Base-by-base conservation (phyloP, 768 basidiomycete genomes). In the Suillus tomentosus region DNA sequence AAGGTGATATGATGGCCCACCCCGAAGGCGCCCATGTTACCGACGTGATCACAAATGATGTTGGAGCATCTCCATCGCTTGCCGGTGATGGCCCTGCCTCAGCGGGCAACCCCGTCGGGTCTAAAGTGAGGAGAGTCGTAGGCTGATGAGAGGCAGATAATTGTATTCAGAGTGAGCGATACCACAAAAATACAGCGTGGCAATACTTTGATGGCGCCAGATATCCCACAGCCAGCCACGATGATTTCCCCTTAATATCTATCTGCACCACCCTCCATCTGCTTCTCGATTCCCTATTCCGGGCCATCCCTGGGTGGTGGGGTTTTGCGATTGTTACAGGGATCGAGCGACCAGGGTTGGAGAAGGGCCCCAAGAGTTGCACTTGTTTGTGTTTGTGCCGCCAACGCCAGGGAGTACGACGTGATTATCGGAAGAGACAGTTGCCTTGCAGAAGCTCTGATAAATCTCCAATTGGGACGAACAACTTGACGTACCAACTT, bases 1-100 rank as follows among this genome's bases (percentile, higher is more conserved):
- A 45, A 98, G 89, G 71, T 99, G 96, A 76, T 95, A 96, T 1
- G 92, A 92, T 34, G 96, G 84, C 7, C 96, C 97, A 65, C 94
- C 94, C 96, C 0, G 90, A 90, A 0, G 97, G 93, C 0, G 96
- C 95, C 96, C 96, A 99, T 19, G 94, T 81, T 40, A 99, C 85
- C 37, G 90, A 88, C 0, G 91, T 92, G 57, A 96, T 85, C 3
- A 95, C 85, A 45, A 80, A 87, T 3, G 84, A 78, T 15, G 81
- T 75, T 13, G 81, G 77, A 62, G 51, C 73, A 60, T 79, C 78
- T 36, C 76, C 66, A 36, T 79, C 79, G 39, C 67, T 64, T 22
- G 73, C 68, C 22, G 65, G 65, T 24, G 67, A 69, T 4, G 5
- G 22, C 67, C 70, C 66, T 9, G 60, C 43, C 48, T 77, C 80